Conservation (phyloP, 805 yeast species). For the Wickerhamomyces sydowiorum region DNA sequence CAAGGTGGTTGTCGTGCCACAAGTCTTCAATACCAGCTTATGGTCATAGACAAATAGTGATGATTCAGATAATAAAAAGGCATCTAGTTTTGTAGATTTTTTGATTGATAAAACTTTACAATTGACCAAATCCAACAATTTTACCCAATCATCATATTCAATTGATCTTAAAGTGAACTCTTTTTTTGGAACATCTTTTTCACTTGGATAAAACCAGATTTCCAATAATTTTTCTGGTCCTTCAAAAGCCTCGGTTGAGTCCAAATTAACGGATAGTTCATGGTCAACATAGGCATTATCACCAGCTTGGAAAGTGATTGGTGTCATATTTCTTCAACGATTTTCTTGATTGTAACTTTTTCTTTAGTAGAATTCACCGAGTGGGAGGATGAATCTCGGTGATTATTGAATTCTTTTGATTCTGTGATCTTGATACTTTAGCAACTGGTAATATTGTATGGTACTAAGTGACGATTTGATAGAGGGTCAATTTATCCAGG, state of each 20-base stretch:
- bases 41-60: constrained; percentile 86
- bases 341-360: neutral
- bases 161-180: constrained; percentile 54
- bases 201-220: constrained; percentile 72
- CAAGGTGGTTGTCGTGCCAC: constrained; percentile 93
- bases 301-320: constrained; percentile 27
- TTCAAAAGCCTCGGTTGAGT: constrained; percentile 90
- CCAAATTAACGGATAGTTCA: constrained; percentile 70
- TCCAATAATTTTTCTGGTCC: constrained; percentile 95
- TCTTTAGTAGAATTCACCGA: constrained; percentile 2
- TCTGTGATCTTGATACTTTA: too few relatives aligned
- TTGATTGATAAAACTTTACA: constrained; percentile 86
- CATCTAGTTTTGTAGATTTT: constrained; percentile 61
- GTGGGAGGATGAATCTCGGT: constrained; percentile 3
- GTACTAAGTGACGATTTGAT: too few relatives aligned
- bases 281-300: constrained; percentile 63
- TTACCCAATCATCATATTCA: constrained; percentile 62
- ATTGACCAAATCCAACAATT: constrained; percentile 70
- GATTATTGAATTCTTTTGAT: neutral
- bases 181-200: constrained; percentile 26
- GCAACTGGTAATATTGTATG: too few relatives aligned
- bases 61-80: constrained; percentile 83
- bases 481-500: constrained; percentile 14
- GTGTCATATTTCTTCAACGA: constrained; percentile 18
- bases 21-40: constrained; percentile 82